Evolutionary conservation across 129 eudicot species (phyloP), one percentile per base, ranked within the genome.

Genomic region (Flaveria brownii): DNA sequence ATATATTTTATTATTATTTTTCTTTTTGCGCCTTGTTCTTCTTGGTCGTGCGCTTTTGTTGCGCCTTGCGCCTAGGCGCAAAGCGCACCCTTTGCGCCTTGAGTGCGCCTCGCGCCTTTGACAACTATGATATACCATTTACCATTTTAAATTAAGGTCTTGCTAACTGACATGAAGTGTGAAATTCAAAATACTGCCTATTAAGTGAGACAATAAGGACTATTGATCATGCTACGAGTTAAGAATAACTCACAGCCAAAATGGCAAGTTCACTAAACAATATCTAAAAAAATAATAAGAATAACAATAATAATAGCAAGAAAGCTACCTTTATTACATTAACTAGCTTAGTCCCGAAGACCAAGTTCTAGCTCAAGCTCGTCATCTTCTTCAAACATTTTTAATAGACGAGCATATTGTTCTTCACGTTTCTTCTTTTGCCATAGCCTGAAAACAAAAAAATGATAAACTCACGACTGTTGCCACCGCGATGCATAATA

Each of bases 361-460:
- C 98, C 98, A 69, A 92, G 98, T 81, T 92, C 98, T 46, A 92
- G 77, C 85, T 92, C 98, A 78, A 92, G 98, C 82, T 89, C 98
- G 68, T 92, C 98, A 86, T 92, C 98, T 88, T 89, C 98, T 83
- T 92, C 98, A 81, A 92, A 92, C 82, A 92, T 83, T 86, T 92
- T 92, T 36, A 92, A 83, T 30, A 92, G 82, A 72, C 96, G 92
- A 73, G 97, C 97, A 83, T 89, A 89, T 79, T 89, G 98, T 79
- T 92, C 98, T 70, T 92, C 96, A 57, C 93, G 96, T 72, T 88
- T 89, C 90, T 92, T 92, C 90, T 85, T 92, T 79, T 89, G 98
- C 96, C 96, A 92, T 72, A 86, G 78, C 82, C 73, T 92, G 85
- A 85, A 92, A 75, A 92, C 93, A 70, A 89, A 89, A 85, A 83